Conservation (phyloP, 768 basidiomycete species). For the Calvatia gigantea region DNA sequence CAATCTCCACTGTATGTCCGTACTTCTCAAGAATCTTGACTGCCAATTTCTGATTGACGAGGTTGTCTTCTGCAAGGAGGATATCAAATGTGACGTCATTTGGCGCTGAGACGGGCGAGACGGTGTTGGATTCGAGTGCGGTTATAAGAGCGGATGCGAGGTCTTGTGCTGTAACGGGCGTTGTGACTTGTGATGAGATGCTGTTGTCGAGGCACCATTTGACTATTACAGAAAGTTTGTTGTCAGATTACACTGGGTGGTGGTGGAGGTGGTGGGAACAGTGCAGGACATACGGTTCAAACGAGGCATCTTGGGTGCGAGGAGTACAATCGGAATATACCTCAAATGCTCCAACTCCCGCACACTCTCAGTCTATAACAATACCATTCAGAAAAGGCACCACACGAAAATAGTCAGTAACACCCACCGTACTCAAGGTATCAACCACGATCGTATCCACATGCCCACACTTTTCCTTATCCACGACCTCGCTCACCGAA, state of each 20-base stretch:
- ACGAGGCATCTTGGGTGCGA: slow-evolving; percentile 74
- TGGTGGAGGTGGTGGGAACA: slow-evolving; percentile 3
- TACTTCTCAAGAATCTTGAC: slow-evolving; percentile 96
- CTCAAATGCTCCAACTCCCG: slow-evolving; percentile 92
- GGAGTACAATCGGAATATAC: slow-evolving; percentile 93
- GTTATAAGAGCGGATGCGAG: slow-evolving; percentile 90
- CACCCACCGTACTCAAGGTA: slow-evolving; percentile 73
- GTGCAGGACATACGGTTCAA: slow-evolving; percentile 58
- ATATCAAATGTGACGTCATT: slow-evolving; percentile 90
- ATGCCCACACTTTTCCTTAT: slow-evolving; percentile 79
- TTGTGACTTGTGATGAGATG: slow-evolving; percentile 92
- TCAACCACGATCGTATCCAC: slow-evolving; percentile 97
- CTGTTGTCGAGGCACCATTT: slow-evolving; percentile 98
- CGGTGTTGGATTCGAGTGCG: slow-evolving; percentile 92
- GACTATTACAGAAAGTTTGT: slow-evolving; percentile 40
- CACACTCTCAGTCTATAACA: slow-evolving; percentile 74
- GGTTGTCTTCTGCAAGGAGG: slow-evolving; percentile 93
- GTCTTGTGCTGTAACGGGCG: slow-evolving; percentile 84
- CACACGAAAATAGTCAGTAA: slow-evolving; percentile 4
- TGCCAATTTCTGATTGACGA: slow-evolving; percentile 94
- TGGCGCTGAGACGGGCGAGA: slow-evolving; percentile 80
- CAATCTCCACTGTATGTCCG: slow-evolving; percentile 93
- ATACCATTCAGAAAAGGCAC: slow-evolving; percentile 5
- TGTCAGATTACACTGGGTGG: not conserved
- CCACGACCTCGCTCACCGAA: slow-evolving; percentile 75